These are phyloP conservation scores for Xerocomellus chrysenteron DNA, from an alignment of 768 basidiomycete genomes.

Conservation along the genomic window DNA sequence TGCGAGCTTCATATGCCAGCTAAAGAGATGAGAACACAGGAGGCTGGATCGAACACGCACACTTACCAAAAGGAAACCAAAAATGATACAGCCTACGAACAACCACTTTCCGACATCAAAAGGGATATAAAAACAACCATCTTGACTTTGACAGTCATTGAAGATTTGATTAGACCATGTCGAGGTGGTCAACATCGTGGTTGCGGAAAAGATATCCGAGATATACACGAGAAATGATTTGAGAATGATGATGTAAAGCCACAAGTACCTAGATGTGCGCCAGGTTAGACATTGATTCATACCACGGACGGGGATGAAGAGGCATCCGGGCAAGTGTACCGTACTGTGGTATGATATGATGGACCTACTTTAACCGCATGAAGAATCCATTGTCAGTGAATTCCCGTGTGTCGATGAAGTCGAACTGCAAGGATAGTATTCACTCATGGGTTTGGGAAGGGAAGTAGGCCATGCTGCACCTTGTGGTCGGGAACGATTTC, in stretches of 20 bases:
- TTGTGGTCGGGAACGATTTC: conserved; percentile 98
- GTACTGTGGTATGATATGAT: not conserved
- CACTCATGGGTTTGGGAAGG: not conserved
- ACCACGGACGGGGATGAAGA: not conserved
- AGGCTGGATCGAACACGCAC: not conserved
- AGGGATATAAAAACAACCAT: conserved; percentile 80
- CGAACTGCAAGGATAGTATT: conserved; percentile 60
- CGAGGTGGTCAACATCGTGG: conserved; percentile 91
- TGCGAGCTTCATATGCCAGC: conserved; percentile 91
- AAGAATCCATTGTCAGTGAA: conserved; percentile 85
- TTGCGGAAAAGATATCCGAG: conserved; percentile 96
- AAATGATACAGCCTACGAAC: conserved; percentile 97
- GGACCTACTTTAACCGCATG: conserved; percentile 79
- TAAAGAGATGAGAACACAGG: conserved; percentile 30
- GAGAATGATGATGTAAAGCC: conserved; percentile 89
- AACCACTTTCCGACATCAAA: conserved; percentile 93
- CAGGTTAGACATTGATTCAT: conserved; percentile 10
- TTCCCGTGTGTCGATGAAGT: conserved; percentile 92
- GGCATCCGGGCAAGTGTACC: not conserved
- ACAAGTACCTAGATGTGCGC: conserved; percentile 68
- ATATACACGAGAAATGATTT: conserved; percentile 96
- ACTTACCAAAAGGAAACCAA: conserved; percentile 91
- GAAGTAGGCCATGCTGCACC: conserved; percentile 44
- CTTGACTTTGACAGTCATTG: conserved; percentile 59
- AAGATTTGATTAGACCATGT: conserved; percentile 93